phyloP scores from a whole-genome alignment of 495 filamentous ascomycete genomes.

The Penicillium nucicola region DNA sequence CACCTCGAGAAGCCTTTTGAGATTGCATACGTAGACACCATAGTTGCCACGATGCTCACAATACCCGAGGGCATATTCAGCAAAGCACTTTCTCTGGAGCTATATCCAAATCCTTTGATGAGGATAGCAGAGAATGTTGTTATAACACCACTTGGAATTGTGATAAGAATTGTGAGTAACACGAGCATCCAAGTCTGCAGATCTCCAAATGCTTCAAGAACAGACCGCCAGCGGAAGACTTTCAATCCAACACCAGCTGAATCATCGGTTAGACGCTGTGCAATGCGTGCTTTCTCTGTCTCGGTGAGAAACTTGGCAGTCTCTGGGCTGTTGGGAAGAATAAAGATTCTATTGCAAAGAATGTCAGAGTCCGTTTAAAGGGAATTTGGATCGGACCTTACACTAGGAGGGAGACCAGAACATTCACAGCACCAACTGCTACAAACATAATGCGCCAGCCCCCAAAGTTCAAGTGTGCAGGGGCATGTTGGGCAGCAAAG shows the following conservation, averaged over 20 bases:
- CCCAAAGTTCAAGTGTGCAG: constrained; percentile 25
- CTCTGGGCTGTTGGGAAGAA: constrained; percentile 50
- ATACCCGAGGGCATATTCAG: constrained; percentile 65
- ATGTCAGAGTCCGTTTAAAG: no score
- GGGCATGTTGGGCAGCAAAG: constrained; percentile 58
- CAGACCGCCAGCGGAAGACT: constrained; percentile 31
- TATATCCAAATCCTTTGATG: constrained; percentile 45
- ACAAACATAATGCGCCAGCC: constrained; percentile 66
- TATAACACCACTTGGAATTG: constrained; percentile 49
- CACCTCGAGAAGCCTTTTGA: constrained; percentile 41
- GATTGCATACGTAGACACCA: constrained; percentile 45
- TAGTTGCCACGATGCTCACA: constrained; percentile 52
- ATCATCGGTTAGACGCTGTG: constrained; percentile 40
- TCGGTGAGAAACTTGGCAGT: constrained; percentile 52
- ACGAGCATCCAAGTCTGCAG: constrained; percentile 39
- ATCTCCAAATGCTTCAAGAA: constrained; percentile 41
- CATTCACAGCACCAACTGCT: constrained; percentile 55
- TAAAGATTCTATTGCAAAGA: constrained; percentile 24
- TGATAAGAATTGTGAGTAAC: constrained; percentile 43
- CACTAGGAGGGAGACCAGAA: constrained; percentile 48
- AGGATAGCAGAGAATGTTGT: constrained; percentile 49
- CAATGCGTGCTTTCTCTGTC: constrained; percentile 39
- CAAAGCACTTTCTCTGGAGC: constrained; percentile 43
- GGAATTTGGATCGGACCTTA: no score
- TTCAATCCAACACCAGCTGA: constrained; percentile 49